Percentiles rank a stretch among this genome's conserved stretches.
phyloP scores from a whole-genome alignment of 1,284 basidiomycete genomes.

The Fistulina hepatica region DNA sequence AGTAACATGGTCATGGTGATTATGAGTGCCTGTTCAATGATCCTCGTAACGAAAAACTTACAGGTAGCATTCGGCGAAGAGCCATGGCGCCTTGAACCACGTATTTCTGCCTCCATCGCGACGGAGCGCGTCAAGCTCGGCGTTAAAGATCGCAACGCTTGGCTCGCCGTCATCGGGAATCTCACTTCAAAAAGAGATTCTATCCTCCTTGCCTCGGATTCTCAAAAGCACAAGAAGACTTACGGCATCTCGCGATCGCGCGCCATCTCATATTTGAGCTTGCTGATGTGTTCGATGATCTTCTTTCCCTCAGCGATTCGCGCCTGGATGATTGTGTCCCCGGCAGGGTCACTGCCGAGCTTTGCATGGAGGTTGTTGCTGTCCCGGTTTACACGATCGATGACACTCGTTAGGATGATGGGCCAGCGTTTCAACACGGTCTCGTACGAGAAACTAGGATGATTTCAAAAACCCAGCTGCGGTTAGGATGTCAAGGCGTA shows the following conservation, averaged over 20 bases:
- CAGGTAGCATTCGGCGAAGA: conserved; percentile 86
- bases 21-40: conserved; percentile 29
- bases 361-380: conserved; percentile 24
- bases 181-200: conserved; percentile 30
- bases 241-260: conserved; percentile 69
- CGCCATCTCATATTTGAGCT: conserved; percentile 85
- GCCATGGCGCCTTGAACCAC: conserved; percentile 91
- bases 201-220: neutral
- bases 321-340: conserved; percentile 18
- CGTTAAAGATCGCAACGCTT: conserved; percentile 62
- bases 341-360: conserved; percentile 11
- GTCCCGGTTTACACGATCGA: conserved; percentile 24
- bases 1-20: no score
- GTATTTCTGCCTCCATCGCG: conserved; percentile 45
- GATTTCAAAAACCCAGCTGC: no score
- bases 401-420: conserved; percentile 61
- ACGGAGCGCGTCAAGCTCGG: conserved; percentile 47
- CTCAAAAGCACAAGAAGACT: conserved; percentile 20
- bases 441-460: conserved; percentile 21
- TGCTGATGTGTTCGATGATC: conserved; percentile 72
- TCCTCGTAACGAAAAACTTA: conserved; percentile 26
- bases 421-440: conserved; percentile 75
- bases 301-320: conserved; percentile 63
- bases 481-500: conserved; percentile 4
- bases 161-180: conserved; percentile 67